Evolutionary conservation across 352 stramenopile genomes (phyloP).

Genomic region (Phytophthora ohioensis): DNA sequence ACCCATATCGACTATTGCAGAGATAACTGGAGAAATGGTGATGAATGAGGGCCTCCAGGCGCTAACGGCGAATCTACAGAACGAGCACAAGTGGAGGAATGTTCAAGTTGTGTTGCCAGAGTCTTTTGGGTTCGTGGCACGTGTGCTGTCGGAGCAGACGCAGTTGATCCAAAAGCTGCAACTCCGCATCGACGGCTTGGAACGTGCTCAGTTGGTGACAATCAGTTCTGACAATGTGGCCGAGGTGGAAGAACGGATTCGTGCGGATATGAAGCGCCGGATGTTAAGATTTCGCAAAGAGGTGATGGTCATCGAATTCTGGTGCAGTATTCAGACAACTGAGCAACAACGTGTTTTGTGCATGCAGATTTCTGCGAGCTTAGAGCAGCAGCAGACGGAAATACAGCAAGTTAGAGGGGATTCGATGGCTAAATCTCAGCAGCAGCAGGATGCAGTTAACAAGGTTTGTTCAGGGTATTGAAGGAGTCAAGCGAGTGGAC

Average conservation of each 20-base stretch:
- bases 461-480: slow-evolving; percentile 4
- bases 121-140: slow-evolving; percentile 49
- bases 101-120: slow-evolving; percentile 59
- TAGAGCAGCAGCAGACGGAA: slow-evolving; percentile 22
- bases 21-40: slow-evolving; percentile 1
- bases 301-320: slow-evolving; percentile 6
- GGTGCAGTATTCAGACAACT: not conserved
- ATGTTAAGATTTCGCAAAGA: slow-evolving; percentile 25
- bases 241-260: slow-evolving; percentile 25
- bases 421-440: not conserved
- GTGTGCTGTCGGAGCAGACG: slow-evolving; percentile 50
- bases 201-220: slow-evolving; percentile 5
- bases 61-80: slow-evolving; percentile 40
- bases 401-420: slow-evolving; percentile 10
- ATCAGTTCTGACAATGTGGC: slow-evolving; percentile 2
- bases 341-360: not conserved
- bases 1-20: not conserved
- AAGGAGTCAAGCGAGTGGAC: not conserved
- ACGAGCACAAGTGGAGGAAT: slow-evolving; percentile 70
- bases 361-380: slow-evolving; percentile 20
- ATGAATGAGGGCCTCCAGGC: slow-evolving; percentile 4
- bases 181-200: slow-evolving; percentile 27
- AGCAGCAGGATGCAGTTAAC: not conserved
- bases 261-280: slow-evolving; percentile 17
- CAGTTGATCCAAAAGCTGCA: slow-evolving; percentile 36